A percentile compares a stretch with the other conserved stretches of the same genome.
Conservation (phyloP, 306 rosid species). For the Albizia julibrissin region DNA sequence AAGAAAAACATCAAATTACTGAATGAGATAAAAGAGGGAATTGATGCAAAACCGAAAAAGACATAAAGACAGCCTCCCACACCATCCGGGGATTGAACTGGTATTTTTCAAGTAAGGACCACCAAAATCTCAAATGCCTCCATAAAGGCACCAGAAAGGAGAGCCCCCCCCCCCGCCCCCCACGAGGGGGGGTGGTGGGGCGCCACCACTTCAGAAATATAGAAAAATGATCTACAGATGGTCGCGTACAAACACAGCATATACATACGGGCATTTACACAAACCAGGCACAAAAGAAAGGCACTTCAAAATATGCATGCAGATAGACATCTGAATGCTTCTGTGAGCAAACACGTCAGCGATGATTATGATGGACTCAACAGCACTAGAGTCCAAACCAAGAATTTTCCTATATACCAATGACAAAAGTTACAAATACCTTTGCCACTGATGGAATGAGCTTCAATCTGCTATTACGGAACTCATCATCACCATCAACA, state of each 20-base stretch:
- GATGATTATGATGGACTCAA: not conserved
- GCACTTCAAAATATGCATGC: not conserved
- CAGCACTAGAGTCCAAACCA: too few species aligned
- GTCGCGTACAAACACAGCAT: not conserved
- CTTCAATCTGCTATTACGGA: conserved; percentile 93
- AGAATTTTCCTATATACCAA: conserved; percentile 19
- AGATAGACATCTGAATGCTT: not conserved
- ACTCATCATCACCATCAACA: conserved; percentile 97
- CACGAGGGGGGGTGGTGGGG: not conserved
- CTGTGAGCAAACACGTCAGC: not conserved
- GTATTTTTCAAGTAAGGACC: not conserved
- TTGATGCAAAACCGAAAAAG: not conserved
- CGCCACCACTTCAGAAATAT: not conserved
- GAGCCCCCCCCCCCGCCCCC: too few species aligned
- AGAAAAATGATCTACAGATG: not conserved
- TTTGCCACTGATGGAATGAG: conserved; percentile 98
- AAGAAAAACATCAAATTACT: not conserved
- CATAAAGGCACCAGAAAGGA: not conserved
- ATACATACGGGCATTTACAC: not conserved
- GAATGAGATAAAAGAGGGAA: not conserved
- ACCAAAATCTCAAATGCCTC: not conserved
- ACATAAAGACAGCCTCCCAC: not conserved
- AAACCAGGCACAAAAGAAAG: not conserved
- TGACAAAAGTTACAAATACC: conserved; percentile 53
- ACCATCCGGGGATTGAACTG: not conserved